Base-by-base conservation (phyloP, 2,329 filamentous ascomycete species). In the Xylaria sp. region DNA sequence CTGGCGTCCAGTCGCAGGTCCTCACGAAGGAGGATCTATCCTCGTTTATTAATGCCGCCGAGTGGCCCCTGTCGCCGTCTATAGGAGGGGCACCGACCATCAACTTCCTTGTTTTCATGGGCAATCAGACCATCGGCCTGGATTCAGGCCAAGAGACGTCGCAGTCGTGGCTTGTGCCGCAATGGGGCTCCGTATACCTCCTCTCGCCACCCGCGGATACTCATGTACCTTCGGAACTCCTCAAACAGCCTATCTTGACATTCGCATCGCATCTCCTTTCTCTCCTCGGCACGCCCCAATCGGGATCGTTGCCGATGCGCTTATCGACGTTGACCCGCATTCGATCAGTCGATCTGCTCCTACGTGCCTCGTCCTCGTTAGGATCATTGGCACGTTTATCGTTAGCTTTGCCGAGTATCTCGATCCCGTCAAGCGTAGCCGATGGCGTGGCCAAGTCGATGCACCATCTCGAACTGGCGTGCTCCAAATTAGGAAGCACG, bases 1-100 rank as follows among this genome's bases (percentile, higher is more conserved):
- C 85, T 0, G 83, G 85, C n/a, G 82, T 84, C 1, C 80, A 83
- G 67, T 80, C 80, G 13, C 76, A 86, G 23, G 81, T 88, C 0
- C 77, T 99, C 42, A 86, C 84, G 68, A 92, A 91, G 71, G 89
- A 96, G 67, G 92, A 96, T 68, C 80, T 99, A 1, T 91, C 91
- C 44, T 92, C 90, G 1, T 99, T 99, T 70, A 92, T 99, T 74
- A 99, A 99, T 70, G 92, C 93, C 2, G 94, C 94, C 1, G 94
- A 99, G 76, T 99, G 94, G 94, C 94, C 94, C 0, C 76, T 99
- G 2, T 96, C 90, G 63, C 93, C 93, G 0, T 96, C 91, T 59
- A 97, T 99, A 66, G 94, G 92, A 48, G 86, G 85, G 16, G 93
- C 93, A 0, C 94, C 94, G 0, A 99, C 94, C 0, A 87, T 99